Conservation (phyloP, 1,284 basidiomycete species). For the Trametes pubescens region DNA sequence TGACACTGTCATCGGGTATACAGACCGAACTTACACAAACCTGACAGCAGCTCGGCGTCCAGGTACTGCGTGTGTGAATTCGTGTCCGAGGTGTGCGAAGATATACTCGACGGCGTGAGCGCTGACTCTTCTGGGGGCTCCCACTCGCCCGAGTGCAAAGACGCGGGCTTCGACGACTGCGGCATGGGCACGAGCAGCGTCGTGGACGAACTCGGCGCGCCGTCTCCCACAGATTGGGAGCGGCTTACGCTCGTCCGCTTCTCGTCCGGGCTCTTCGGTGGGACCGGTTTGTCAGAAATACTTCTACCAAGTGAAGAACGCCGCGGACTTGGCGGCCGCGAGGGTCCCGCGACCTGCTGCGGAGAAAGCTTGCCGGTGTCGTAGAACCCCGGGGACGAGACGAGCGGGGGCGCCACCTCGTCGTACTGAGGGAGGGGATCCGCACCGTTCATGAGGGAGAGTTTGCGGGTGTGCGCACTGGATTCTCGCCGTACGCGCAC, state of each 20-base stretch:
- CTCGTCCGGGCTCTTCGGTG: slow-evolving; percentile 14
- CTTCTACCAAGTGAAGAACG: slow-evolving; percentile 23
- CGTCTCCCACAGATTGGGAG: slow-evolving; percentile 27
- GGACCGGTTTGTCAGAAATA: slow-evolving; percentile 24
- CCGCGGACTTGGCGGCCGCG: slow-evolving; percentile 5
- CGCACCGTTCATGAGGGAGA: slow-evolving; percentile 1
- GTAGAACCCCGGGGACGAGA: slow-evolving; percentile 20
- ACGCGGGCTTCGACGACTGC: slow-evolving; percentile 10
- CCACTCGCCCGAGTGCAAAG: slow-evolving; percentile 15
- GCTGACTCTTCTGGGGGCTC: slow-evolving; percentile 22
- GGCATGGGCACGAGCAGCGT: slow-evolving; percentile 7
- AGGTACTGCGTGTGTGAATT: slow-evolving; percentile 63
- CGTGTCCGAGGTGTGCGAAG: slow-evolving; percentile 29
- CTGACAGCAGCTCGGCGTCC: slow-evolving; percentile 64
- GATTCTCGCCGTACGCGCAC: neutral
- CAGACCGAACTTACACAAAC: slow-evolving; percentile 64
- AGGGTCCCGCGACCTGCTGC: slow-evolving; percentile 6
- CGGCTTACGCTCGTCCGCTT: slow-evolving; percentile 17
- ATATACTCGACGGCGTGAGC: slow-evolving; percentile 4
- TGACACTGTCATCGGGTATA: neutral
- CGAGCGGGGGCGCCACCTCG: slow-evolving; percentile 21
- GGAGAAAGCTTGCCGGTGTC: slow-evolving; percentile 9
- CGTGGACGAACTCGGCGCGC: slow-evolving; percentile 11
- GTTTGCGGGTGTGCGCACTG: neutral
- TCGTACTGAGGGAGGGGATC: slow-evolving; percentile 31